These are phyloP conservation scores for Halophytophthora polymorphica DNA, from an alignment of 352 stramenopile species.

Conservation along the genomic window DNA sequence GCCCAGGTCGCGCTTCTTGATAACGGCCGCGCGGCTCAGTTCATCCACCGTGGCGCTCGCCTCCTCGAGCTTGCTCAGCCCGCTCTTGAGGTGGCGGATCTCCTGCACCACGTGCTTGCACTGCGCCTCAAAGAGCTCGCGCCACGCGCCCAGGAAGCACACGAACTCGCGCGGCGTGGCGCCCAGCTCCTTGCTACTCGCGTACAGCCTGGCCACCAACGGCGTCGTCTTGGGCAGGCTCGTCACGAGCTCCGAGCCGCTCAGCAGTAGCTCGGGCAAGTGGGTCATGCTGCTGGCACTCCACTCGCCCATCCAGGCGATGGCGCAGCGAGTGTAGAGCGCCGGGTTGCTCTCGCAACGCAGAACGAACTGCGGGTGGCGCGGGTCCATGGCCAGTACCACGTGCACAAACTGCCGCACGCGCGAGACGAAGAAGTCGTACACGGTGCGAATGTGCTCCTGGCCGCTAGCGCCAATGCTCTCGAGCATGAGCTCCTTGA, in stretches of 20 bases:
- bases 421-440: slow-evolving; percentile 92
- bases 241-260: slow-evolving; percentile 53
- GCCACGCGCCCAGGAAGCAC: slow-evolving; percentile 83
- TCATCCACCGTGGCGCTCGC: slow-evolving; percentile 90
- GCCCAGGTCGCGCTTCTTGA: slow-evolving; percentile 90
- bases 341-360: slow-evolving; percentile 93
- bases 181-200: slow-evolving; percentile 60
- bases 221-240: slow-evolving; percentile 53
- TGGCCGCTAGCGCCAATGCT: slow-evolving; percentile 43
- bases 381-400: slow-evolving; percentile 69
- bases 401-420: slow-evolving; percentile 91
- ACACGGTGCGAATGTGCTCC: slow-evolving; percentile 81
- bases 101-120: slow-evolving; percentile 84
- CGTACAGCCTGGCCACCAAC: slow-evolving; percentile 59
- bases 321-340: slow-evolving; percentile 89
- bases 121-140: slow-evolving; percentile 69
- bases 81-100: slow-evolving; percentile 86
- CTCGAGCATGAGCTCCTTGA: slow-evolving; percentile 91
- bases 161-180: slow-evolving; percentile 86
- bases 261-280: slow-evolving; percentile 72
- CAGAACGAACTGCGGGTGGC: slow-evolving; percentile 72
- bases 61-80: slow-evolving; percentile 90
- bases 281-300: slow-evolving; percentile 60
- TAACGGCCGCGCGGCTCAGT: slow-evolving; percentile 78
- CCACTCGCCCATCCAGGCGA: slow-evolving; percentile 95